Conservation (phyloP, 2,329 filamentous ascomycete species). For the Colletotrichum sp. region DNA sequence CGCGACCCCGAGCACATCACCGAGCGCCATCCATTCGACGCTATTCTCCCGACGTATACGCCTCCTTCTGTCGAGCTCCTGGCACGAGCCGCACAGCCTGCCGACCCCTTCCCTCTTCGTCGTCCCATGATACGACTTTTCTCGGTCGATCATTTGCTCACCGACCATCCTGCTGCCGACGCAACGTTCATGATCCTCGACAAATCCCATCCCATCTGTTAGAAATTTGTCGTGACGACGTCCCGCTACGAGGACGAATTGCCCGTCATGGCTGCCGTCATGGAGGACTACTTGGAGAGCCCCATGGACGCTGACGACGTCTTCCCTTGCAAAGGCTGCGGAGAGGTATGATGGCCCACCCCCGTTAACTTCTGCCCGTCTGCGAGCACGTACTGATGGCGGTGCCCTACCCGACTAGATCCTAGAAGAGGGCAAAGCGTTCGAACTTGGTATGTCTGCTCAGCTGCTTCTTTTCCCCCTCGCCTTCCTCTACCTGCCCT, state of each 20-base stretch:
- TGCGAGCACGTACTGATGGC: conserved; percentile 19
- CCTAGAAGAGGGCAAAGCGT: conserved; percentile 97
- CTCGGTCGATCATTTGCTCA: neutral
- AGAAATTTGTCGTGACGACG: conserved; percentile 16
- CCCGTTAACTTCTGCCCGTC: neutral
- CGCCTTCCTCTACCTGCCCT: neutral
- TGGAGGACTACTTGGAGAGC: conserved; percentile 68
- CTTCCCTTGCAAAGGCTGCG: conserved; percentile 91
- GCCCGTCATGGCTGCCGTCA: conserved; percentile 49
- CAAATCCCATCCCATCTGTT: neutral
- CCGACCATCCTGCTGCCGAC: neutral
- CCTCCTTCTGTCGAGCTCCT: conserved; percentile 9
- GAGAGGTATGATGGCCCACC: conserved; percentile 68
- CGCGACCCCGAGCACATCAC: conserved; percentile 11
- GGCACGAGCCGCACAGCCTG: conserved; percentile 18
- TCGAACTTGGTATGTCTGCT: conserved; percentile 80
- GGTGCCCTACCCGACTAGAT: conserved; percentile 63
- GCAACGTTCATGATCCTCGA: conserved; percentile 13
- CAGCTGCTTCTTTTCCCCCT: neutral
- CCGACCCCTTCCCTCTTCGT: neutral
- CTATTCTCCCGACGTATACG: conserved; percentile 6
- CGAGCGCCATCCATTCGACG: conserved; percentile 13
- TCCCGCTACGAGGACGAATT: conserved; percentile 9
- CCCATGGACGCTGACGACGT: conserved; percentile 81
- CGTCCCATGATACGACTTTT: conserved; percentile 12